A percentile compares a stretch with the other conserved stretches of the same genome.
These are phyloP conservation scores for Histomonas meleagridis DNA, from an alignment of 208 protist genomes.

Conservation along the genomic window DNA sequence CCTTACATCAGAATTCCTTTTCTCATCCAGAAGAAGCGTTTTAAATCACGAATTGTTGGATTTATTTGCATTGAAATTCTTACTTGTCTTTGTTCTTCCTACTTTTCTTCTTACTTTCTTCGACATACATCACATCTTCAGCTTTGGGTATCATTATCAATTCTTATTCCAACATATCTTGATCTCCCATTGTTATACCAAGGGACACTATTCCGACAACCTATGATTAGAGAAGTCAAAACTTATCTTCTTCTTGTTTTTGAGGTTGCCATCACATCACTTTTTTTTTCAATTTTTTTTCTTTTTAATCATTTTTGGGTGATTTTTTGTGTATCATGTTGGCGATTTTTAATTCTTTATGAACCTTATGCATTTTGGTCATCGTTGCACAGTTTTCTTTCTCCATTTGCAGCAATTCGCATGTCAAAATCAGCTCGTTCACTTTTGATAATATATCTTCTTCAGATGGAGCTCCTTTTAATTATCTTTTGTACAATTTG, in stretches of 20 bases:
- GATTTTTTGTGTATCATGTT: background rate
- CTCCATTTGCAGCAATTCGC: background rate
- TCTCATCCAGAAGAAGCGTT: background rate
- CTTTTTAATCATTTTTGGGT: background rate
- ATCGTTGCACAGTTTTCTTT: background rate
- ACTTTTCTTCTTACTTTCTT: background rate
- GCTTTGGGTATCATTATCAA: background rate
- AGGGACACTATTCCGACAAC: background rate
- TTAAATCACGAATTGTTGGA: background rate
- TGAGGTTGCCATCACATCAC: background rate
- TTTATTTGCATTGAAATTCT: background rate
- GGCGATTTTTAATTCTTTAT: background rate
- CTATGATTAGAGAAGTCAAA: background rate
- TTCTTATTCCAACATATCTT: background rate
- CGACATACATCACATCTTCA: background rate
- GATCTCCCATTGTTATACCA: background rate
- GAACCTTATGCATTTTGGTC: background rate
- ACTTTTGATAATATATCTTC: background rate
- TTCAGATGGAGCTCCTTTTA: background rate
- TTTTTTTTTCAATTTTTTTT: background rate
- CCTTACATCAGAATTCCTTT: background rate
- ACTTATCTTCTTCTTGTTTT: background rate
- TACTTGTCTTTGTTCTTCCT: background rate
- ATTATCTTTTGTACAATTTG: background rate
- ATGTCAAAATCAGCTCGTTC: background rate